Evolutionary conservation across 2,329 filamentous ascomycete species (phyloP).

Genomic region (Ilyonectria robusta): DNA sequence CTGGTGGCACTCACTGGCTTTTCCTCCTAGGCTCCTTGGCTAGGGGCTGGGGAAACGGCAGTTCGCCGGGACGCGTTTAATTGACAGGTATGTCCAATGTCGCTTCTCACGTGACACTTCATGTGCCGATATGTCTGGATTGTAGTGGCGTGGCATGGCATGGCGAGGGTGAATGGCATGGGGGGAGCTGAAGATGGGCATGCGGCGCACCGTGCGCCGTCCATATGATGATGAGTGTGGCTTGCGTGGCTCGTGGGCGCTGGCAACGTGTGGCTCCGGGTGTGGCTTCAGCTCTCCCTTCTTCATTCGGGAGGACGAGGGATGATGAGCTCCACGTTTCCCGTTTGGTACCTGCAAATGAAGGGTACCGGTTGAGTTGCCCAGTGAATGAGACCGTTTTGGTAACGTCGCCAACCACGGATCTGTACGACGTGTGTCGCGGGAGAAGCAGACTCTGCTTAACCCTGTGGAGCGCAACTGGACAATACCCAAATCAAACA

Average conservation of each 20-base stretch:
- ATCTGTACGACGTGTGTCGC: not conserved
- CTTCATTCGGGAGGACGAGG: not conserved
- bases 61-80: conserved; percentile 1
- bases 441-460: not conserved
- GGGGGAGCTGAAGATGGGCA: conserved; percentile 29
- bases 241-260: conserved; percentile 14
- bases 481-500: not conserved
- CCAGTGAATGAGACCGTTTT: conserved; percentile 36
- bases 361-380: conserved; percentile 24
- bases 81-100: not conserved
- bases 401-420: conserved; percentile 34
- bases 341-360: not conserved
- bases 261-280: conserved; percentile 9
- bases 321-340: conserved; percentile 18
- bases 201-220: conserved; percentile 24
- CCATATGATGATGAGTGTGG: conserved; percentile 16
- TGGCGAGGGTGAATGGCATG: conserved; percentile 6
- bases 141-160: conserved; percentile 17
- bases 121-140: not conserved
- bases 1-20: conserved; percentile 24
- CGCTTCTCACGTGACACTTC: not conserved
- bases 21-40: not conserved
- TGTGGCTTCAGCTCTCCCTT: not conserved
- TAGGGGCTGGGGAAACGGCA: conserved; percentile 14
- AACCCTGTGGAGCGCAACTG: not conserved